Evolutionary conservation across 495 filamentous ascomycete genomes (phyloP).

Genomic region (Penicillium paradoxum): DNA sequence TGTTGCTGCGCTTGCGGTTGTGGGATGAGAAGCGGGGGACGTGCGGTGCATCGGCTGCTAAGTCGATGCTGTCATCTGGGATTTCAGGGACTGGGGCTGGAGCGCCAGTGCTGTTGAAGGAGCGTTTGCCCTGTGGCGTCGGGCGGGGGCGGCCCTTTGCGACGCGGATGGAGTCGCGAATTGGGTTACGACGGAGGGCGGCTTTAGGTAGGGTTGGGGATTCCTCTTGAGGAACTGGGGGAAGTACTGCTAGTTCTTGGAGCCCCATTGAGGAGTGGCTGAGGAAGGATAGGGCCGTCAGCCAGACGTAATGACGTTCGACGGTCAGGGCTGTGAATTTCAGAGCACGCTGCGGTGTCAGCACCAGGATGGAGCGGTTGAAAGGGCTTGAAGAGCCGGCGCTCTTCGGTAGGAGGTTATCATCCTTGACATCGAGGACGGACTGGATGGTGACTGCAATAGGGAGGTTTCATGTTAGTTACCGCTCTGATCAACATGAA

Average conservation of each 20-base stretch:
- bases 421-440: slow-evolving; percentile 92
- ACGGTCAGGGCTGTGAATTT: slow-evolving; percentile 84
- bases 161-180: slow-evolving; percentile 85
- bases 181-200: slow-evolving; percentile 55
- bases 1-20: slow-evolving; percentile 79
- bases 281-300: slow-evolving; percentile 89
- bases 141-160: slow-evolving; percentile 72
- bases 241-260: slow-evolving; percentile 56
- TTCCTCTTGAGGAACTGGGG: slow-evolving; percentile 50
- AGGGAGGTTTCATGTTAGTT: slow-evolving; percentile 11
- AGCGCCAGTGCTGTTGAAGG: slow-evolving; percentile 28
- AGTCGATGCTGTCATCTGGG: slow-evolving; percentile 29
- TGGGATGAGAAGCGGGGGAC: slow-evolving; percentile 75
- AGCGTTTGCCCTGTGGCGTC: slow-evolving; percentile 37
- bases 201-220: slow-evolving; percentile 34
- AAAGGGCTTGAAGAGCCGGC: slow-evolving; percentile 54
- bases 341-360: slow-evolving; percentile 88
- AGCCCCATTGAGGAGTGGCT: slow-evolving; percentile 76
- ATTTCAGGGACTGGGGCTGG: slow-evolving; percentile 33
- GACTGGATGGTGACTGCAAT: slow-evolving; percentile 84
- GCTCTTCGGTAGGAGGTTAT: slow-evolving; percentile 80
- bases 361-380: slow-evolving; percentile 89
- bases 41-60: slow-evolving; percentile 69
- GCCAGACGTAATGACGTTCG: slow-evolving; percentile 92
- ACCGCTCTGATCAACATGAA: background rate